A percentile compares a stretch with the other conserved stretches of the same genome.
Evolutionary conservation across 2,329 filamentous ascomycete species (phyloP).

Genomic region (Davidsoniella eucalypti): DNA sequence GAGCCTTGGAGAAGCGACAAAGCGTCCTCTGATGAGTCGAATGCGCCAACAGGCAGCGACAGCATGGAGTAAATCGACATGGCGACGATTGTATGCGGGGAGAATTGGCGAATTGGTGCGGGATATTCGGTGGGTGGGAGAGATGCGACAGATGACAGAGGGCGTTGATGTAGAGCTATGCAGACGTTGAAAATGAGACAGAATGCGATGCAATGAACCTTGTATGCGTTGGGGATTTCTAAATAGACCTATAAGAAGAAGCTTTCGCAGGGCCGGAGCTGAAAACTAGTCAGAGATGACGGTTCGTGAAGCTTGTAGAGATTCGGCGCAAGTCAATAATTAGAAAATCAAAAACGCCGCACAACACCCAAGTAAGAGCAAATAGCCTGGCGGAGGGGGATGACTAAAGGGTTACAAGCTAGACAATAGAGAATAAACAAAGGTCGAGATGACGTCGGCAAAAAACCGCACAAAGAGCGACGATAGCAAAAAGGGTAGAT

Average conservation of each 20-base stretch:
- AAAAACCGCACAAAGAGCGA: not conserved
- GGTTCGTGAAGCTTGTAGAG: too few relatives aligned
- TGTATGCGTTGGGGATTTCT: not conserved
- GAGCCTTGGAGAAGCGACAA: constrained; percentile 61
- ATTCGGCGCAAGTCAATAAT: too few relatives aligned
- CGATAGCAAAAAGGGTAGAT: not conserved
- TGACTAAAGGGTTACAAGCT: too few relatives aligned
- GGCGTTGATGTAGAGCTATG: not conserved
- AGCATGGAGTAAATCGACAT: constrained; percentile 61
- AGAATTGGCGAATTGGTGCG: constrained; percentile 7
- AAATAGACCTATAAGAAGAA: not conserved
- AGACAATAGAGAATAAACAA: too few relatives aligned
- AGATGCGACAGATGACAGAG: not conserved
- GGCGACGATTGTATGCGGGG: not conserved
- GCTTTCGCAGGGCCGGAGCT: too few relatives aligned
- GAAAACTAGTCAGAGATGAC: too few relatives aligned
- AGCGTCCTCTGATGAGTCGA: constrained; percentile 69
- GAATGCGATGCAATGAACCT: not conserved
- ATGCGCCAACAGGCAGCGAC: constrained; percentile 76
- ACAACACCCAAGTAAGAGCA: too few relatives aligned
- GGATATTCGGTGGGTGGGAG: constrained; percentile 6
- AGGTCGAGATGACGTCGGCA: too few relatives aligned
- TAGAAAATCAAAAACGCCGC: too few relatives aligned
- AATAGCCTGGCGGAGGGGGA: too few relatives aligned
- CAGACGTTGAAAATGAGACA: not conserved